Percentiles rank a stretch among this genome's conserved stretches.
These are phyloP conservation scores for Paramecium sonneborni DNA, from an alignment of 73 alveolate species.

Conservation along the genomic window DNA sequence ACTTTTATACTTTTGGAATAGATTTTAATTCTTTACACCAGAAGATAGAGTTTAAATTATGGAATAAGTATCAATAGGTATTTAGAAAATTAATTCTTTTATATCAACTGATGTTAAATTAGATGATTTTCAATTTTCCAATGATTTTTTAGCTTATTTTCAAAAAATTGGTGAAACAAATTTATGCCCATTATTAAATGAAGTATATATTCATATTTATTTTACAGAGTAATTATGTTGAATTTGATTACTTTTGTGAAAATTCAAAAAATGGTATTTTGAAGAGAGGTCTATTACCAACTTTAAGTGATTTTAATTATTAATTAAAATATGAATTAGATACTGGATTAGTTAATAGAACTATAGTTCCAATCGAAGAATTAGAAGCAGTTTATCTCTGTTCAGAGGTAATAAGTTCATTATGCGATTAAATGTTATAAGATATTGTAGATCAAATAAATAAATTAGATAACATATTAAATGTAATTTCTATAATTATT, in stretches of 20 bases:
- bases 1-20: not conserved
- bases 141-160: not conserved
- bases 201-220: not conserved
- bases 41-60: not conserved
- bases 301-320: not conserved
- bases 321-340: not conserved
- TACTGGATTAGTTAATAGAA: not conserved
- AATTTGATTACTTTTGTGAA: not conserved
- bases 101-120: not conserved
- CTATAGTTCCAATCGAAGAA: not conserved
- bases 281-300: not conserved
- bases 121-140: not conserved
- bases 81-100: not conserved
- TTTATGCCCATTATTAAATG: not conserved
- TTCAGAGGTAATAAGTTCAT: not conserved
- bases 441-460: not conserved
- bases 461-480: not conserved
- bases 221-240: not conserved
- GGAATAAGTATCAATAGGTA: not conserved
- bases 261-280: not conserved
- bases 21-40: not conserved
- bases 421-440: not conserved
- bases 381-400: not conserved
- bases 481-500: not conserved
- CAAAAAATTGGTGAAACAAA: not conserved